These are phyloP conservation scores for Heliocybe sulcata DNA, from an alignment of 1,284 basidiomycete species.

Conservation along the genomic window DNA sequence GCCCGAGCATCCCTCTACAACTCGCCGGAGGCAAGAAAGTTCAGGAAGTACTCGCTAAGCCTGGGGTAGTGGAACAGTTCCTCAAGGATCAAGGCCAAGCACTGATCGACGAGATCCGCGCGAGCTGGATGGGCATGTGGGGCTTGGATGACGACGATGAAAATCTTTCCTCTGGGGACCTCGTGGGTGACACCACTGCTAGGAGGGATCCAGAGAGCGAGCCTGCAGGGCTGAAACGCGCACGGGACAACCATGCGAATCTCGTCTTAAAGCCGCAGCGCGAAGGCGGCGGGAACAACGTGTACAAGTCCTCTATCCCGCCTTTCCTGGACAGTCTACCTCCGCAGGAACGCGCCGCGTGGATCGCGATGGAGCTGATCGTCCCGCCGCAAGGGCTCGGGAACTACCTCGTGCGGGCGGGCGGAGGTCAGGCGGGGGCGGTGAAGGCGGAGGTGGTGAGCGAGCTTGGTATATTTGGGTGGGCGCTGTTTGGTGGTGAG, in stretches of 20 bases:
- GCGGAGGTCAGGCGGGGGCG: slow-evolving; percentile 23
- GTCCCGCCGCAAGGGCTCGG: slow-evolving; percentile 60
- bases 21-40: slow-evolving; percentile 96
- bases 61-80: slow-evolving; percentile 72
- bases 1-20: slow-evolving; percentile 86
- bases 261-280: slow-evolving; percentile 95
- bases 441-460: slow-evolving; percentile 71
- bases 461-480: slow-evolving; percentile 92
- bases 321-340: slow-evolving; percentile 62
- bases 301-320: slow-evolving; percentile 84
- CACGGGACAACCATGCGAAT: slow-evolving; percentile 40
- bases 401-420: slow-evolving; percentile 71
- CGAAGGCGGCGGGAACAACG: slow-evolving; percentile 96
- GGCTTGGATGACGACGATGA: slow-evolving; percentile 44
- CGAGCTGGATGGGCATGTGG: slow-evolving; percentile 81
- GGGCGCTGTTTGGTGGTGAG: slow-evolving; percentile 64
- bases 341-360: slow-evolving; percentile 58
- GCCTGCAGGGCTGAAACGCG: slow-evolving; percentile 30
- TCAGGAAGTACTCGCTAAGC: slow-evolving; percentile 81
- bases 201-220: slow-evolving; percentile 11
- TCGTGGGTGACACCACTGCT: background rate
- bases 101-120: slow-evolving; percentile 45
- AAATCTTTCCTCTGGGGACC: slow-evolving; percentile 24
- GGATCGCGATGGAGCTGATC: slow-evolving; percentile 94
- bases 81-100: slow-evolving; percentile 32